These are phyloP conservation scores for Termitomyces sp. DNA, from an alignment of 768 basidiomycete genomes.

Conservation along the genomic window DNA sequence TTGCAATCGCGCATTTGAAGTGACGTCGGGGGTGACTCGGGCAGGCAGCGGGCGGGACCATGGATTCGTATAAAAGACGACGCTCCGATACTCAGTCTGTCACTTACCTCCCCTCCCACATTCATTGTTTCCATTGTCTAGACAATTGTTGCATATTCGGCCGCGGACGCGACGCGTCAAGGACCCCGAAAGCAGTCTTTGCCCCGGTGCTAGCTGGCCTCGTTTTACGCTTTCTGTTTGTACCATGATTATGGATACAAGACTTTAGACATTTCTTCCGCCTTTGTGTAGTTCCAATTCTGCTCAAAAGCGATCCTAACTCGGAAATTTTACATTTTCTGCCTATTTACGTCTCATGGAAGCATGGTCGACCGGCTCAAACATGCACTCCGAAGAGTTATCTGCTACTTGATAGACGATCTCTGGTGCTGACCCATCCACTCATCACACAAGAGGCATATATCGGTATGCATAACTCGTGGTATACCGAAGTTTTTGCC, in stretches of 20 bases:
- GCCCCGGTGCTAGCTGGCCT: not conserved
- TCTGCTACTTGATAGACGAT: too few species aligned
- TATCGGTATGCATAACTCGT: not conserved
- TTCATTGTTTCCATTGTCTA: not conserved
- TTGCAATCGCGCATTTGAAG: not conserved
- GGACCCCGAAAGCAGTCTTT: not conserved
- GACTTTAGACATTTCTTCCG: not conserved
- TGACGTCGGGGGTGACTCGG: constrained; percentile 5
- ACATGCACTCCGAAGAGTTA: not conserved
- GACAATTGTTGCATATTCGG: not conserved
- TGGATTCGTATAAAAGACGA: not conserved
- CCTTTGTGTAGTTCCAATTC: not conserved
- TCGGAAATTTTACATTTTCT: not conserved
- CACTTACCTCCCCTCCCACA: too few species aligned
- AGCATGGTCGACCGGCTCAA: not conserved
- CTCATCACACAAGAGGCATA: not conserved
- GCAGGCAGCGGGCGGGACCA: not conserved
- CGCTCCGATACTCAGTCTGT: not conserved
- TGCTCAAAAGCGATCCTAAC: not conserved
- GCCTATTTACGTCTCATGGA: not conserved
- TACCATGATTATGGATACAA: not conserved
- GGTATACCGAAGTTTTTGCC: too few species aligned
- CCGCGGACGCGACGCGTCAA: not conserved
- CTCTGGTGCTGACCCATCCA: not conserved
- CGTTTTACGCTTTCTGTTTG: not conserved